Percentiles rank a stretch among this genome's conserved stretches.
phyloP scores from a whole-genome alignment of 495 filamentous ascomycete species.

The Terfezia boudieri region DNA sequence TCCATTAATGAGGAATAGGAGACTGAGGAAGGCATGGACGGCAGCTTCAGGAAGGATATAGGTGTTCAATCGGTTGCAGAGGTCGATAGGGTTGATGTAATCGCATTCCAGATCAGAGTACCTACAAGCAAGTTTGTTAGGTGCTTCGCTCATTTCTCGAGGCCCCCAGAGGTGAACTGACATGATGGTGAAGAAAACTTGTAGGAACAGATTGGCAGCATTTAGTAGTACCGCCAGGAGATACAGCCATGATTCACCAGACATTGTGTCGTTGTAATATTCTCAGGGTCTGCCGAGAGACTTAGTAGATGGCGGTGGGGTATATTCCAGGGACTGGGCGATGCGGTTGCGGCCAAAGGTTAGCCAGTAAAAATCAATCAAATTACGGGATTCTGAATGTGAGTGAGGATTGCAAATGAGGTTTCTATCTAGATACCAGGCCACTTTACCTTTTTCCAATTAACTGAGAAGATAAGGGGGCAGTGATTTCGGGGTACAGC shows the following conservation, averaged over 20 bases:
- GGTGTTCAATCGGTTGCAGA: constrained; percentile 99
- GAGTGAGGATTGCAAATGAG: no score
- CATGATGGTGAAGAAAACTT: constrained; percentile 99
- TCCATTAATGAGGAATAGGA: constrained; percentile 90
- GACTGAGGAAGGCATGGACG: constrained; percentile 84
- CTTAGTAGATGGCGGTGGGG: background rate
- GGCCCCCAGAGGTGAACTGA: constrained; percentile 19
- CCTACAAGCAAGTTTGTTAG: constrained; percentile 5
- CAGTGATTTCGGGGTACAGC: no score
- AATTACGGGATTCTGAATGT: no score
- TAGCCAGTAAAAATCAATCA: background rate
- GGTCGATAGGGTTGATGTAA: constrained; percentile 99
- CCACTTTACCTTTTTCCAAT: no score
- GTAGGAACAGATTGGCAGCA: constrained; percentile 98
- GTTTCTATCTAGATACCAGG: no score
- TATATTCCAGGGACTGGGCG: background rate
- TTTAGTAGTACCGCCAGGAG: constrained; percentile 97
- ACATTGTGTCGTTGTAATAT: constrained; percentile 43
- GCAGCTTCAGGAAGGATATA: constrained; percentile 98
- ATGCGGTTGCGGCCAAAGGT: background rate
- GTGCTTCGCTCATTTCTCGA: background rate
- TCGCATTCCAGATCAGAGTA: constrained; percentile 35
- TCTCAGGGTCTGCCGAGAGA: background rate
- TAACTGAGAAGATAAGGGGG: no score
- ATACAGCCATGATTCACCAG: constrained; percentile 98